A percentile compares a stretch with the other conserved stretches of the same genome.
These are phyloP conservation scores for Neohortaea acidophila DNA, from an alignment of 495 filamentous ascomycete genomes.

Conservation along the genomic window DNA sequence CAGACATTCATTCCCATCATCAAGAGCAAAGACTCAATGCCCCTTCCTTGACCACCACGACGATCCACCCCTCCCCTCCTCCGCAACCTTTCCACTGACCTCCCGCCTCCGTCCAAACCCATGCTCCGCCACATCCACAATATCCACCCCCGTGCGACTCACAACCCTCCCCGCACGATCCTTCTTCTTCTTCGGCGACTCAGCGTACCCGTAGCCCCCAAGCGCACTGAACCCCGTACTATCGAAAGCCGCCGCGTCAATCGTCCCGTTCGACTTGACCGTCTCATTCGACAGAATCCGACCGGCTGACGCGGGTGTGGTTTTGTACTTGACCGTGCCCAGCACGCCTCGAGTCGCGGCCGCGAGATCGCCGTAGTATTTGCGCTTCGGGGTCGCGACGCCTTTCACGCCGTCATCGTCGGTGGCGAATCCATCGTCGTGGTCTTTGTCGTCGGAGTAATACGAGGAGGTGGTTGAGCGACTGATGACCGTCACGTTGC, in stretches of 20 bases:
- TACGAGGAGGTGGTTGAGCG: neutral
- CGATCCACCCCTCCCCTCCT: slow-evolving; percentile 56
- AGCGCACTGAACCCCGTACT: slow-evolving; percentile 10
- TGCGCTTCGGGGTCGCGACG: slow-evolving; percentile 21
- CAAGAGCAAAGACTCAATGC: no score
- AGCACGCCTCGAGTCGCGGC: slow-evolving; percentile 24
- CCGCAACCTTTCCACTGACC: slow-evolving; percentile 71
- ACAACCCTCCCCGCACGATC: slow-evolving; percentile 11
- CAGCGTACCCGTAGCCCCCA: neutral
- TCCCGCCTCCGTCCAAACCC: slow-evolving; percentile 39
- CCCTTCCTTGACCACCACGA: slow-evolving; percentile 29
- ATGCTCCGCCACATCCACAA: slow-evolving; percentile 36
- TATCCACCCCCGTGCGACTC: slow-evolving; percentile 29
- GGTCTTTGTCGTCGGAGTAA: neutral
- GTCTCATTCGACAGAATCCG: neutral
- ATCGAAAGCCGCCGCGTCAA: slow-evolving; percentile 2
- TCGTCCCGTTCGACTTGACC: slow-evolving; percentile 4
- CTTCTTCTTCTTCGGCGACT: slow-evolving; percentile 4
- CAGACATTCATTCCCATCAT: no score
- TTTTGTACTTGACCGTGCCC: no score
- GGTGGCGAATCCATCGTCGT: slow-evolving; percentile 2
- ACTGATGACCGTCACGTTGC: neutral
- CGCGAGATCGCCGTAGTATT: slow-evolving; percentile 29
- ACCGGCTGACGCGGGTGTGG: no score
- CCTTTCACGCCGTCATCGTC: slow-evolving; percentile 9